A percentile compares a stretch with the other conserved stretches of the same genome.
These are phyloP conservation scores for Venturia carpophila DNA, from an alignment of 2,329 filamentous ascomycete genomes.

Conservation along the genomic window DNA sequence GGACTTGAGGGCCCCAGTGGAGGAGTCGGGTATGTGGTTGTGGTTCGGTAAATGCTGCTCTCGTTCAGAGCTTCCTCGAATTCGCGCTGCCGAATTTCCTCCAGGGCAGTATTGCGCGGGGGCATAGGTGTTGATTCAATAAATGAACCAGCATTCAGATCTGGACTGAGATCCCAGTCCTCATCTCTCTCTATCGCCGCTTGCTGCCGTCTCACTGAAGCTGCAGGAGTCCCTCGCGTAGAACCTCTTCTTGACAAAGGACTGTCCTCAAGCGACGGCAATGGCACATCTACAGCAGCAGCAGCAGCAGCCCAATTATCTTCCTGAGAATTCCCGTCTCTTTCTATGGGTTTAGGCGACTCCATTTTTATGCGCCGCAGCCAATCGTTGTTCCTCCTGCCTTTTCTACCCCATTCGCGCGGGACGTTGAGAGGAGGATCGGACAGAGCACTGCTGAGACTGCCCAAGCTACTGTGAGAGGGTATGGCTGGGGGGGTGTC, in stretches of 20 bases:
- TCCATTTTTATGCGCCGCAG: conserved; percentile 24
- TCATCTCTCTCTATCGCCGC: conserved; percentile 22
- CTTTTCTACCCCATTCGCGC: conserved; percentile 41
- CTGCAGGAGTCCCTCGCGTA: conserved; percentile 25
- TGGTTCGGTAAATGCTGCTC: conserved; percentile 7
- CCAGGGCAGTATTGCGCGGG: conserved; percentile 33
- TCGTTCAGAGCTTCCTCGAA: conserved; percentile 22
- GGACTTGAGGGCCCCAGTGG: not conserved
- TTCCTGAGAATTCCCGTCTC: not conserved
- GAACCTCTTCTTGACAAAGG: conserved; percentile 34
- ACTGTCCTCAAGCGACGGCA: conserved; percentile 37
- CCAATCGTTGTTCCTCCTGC: conserved; percentile 35
- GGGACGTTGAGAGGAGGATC: conserved; percentile 40
- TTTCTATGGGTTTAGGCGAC: conserved; percentile 8
- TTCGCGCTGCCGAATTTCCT: conserved; percentile 38
- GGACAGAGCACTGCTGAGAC: conserved; percentile 25
- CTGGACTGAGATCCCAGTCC: conserved; percentile 34
- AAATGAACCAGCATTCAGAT: conserved; percentile 39
- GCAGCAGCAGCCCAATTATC: conserved; percentile 26
- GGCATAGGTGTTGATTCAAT: conserved; percentile 40
- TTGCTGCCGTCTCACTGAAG: conserved; percentile 21
- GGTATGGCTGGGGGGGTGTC: conserved; percentile 11
- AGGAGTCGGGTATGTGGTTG: not conserved
- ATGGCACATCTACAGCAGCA: conserved; percentile 32
- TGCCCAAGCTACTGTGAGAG: conserved; percentile 23